A percentile compares a stretch with the other conserved stretches of the same genome.
Conservation (phyloP, 257 asterid genomes). For the Solanum piurae region DNA sequence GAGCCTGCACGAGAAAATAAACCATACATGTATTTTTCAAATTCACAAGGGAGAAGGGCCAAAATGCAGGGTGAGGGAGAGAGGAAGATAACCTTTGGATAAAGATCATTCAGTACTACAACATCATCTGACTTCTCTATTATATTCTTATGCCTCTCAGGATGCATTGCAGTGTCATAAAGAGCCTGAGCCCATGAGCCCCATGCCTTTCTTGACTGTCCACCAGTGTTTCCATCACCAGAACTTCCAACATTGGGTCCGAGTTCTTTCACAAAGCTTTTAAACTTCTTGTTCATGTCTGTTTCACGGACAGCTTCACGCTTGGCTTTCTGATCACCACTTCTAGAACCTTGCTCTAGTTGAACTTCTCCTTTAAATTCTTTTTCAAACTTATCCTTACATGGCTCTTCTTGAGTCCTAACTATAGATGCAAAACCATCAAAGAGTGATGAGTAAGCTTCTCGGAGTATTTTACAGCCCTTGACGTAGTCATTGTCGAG, state of each 20-base stretch:
- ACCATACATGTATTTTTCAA: not conserved
- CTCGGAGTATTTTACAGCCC: conserved; percentile 69
- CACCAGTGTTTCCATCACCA: conserved; percentile 1
- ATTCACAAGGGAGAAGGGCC: not conserved
- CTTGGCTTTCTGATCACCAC: conserved; percentile 40
- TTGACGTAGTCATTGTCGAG: conserved; percentile 55
- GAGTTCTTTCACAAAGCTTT: conserved; percentile 24
- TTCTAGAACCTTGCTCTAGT: conserved; percentile 5
- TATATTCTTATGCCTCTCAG: conserved; percentile 41
- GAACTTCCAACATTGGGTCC: conserved; percentile 17
- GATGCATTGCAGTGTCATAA: conserved; percentile 63
- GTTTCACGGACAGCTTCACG: conserved; percentile 31
- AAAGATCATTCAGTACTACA: conserved; percentile 76
- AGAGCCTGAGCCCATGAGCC: conserved; percentile 63
- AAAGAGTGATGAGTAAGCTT: conserved; percentile 78
- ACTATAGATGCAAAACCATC: conserved; percentile 59
- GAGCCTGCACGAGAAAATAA: conserved; percentile 44
- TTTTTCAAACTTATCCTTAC: conserved; percentile 1
- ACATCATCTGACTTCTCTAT: conserved; percentile 52
- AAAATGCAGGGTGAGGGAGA: not conserved
- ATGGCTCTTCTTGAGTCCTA: conserved; percentile 9
- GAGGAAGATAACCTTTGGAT: conserved; percentile 65
- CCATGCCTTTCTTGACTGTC: conserved; percentile 35
- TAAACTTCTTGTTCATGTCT: conserved; percentile 38
- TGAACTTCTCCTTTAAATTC: conserved; percentile 7